phyloP scores from a whole-genome alignment of 2,329 filamentous ascomycete genomes.

The Fusarium redolens region DNA sequence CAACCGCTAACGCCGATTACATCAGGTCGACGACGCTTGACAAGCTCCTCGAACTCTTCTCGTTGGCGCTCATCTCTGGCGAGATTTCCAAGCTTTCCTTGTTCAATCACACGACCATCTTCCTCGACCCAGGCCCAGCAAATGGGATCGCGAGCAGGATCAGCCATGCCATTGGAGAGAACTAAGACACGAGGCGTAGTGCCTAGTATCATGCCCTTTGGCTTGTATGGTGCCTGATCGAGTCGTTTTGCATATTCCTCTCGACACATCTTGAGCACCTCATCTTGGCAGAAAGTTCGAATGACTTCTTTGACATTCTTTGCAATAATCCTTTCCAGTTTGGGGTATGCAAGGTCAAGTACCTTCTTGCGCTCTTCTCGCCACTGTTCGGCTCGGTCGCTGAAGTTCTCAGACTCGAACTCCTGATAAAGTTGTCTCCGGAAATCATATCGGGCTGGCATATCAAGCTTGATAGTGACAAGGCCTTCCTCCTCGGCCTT shows the following conservation, averaged over 20 bases:
- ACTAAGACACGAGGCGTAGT: conserved; percentile 89
- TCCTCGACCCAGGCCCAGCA: conserved; percentile 95
- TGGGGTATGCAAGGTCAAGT: conserved; percentile 81
- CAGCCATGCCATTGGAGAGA: conserved; percentile 85
- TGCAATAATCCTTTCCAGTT: conserved; percentile 84
- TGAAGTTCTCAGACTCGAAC: conserved; percentile 95
- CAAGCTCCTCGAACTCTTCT: conserved; percentile 79
- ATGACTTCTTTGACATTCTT: conserved; percentile 96
- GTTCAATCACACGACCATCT: conserved; percentile 87
- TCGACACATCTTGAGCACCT: conserved; percentile 86
- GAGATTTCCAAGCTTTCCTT: conserved; percentile 87
- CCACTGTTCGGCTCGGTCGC: conserved; percentile 94
- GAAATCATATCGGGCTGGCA: conserved; percentile 82
- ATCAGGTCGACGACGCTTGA: conserved; percentile 85
- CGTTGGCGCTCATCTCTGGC: conserved; percentile 74
- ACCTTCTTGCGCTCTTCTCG: conserved; percentile 88
- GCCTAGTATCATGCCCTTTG: conserved; percentile 89
- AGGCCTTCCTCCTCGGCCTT: conserved; percentile 95
- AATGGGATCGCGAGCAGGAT: conserved; percentile 78
- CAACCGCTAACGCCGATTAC: conserved; percentile 91
- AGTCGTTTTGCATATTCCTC: conserved; percentile 90
- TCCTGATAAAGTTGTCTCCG: conserved; percentile 80
- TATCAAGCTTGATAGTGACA: conserved; percentile 82
- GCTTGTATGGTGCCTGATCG: conserved; percentile 96
- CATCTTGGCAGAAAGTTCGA: conserved; percentile 92